Evolutionary conservation across 768 basidiomycete genomes (phyloP), one percentile per base, ranked within the genome.

Genomic region (Galerina sulciceps): DNA sequence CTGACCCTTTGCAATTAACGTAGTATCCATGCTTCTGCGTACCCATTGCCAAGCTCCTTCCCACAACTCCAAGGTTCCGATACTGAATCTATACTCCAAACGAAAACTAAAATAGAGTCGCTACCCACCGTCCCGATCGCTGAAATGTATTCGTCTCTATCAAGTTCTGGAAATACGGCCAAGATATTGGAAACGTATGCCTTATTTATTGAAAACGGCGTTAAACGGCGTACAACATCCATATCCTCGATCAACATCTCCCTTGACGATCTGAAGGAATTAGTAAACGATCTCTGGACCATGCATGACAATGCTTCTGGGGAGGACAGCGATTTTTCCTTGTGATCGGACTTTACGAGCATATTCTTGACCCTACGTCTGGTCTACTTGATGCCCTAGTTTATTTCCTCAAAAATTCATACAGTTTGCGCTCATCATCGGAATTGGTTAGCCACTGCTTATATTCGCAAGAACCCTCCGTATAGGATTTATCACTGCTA

Each of bases 21-120:
- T 62, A 89, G 84, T 56, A 71, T 77, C 23, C 82, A 81, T 67
- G 71, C 78, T 4, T 71, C 77, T 8, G 70, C 80, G n/a, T 89
- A 83, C 65, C 86, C 88, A 8, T 69, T 88, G 15, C 83, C 86
- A 6, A 79, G 79, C 31, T 87, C 88, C 6, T 88, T 85, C 67
- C 87, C 87, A 6, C 63, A 68, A 6, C n/a, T 61, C n/a, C 45
- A 46, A 17, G 44, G 40, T 53, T n/a, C 23, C 14, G n/a, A 13
- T 23, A 11, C n/a, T 43, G 52, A 22, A 6, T n/a, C 9, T 3
- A 23, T 47, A 31, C 37, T 45, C 13, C 41, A 23, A 23, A 35
- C 31, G 10, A 37, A n/a, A 2, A 58, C 11, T 18, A 42, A 23
- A 46, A 42, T 41, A 14, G 22, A 4, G 15, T 13, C 53, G 10